Base-by-base conservation (phyloP, 306 rosid genomes). In the Gillenia trifoliata region DNA sequence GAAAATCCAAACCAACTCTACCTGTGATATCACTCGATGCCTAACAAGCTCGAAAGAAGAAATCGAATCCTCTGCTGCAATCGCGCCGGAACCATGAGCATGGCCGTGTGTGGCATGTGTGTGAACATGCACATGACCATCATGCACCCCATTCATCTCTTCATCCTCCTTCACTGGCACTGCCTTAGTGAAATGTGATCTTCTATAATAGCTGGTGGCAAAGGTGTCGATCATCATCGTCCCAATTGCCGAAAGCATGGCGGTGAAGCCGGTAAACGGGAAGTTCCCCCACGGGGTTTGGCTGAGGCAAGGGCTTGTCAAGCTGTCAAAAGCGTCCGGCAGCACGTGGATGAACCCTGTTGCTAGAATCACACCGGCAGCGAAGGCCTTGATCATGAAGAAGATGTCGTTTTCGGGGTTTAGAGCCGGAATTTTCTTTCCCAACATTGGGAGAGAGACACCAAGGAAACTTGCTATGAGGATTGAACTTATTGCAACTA, bases 91-190 rank as follows among this genome's bases (percentile, higher is more conserved):
- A 59, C 97, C 99, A 73, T 94, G 96, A 66, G 98, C 86, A 75
- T 92, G 99, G 15, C 99, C 99, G 59, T 94, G 99, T 1, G 99
- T 86, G 62, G 96, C 91, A 77, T 94, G 99, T 2, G 96, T 92
- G 77, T 90, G 99, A 23, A 92, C 96, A 83, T 94, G 99, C 11
- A 94, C 82, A 68, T 92, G 99, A 75, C 88, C 93, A 31, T 73
- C 84, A 74, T 86, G 99, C 29, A 41, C 78, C 20, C 57, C 68
- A 33, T n/a, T 29, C 69, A 56, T 68, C 33, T 47, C 74, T 10
- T 45, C 76, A 62, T 83, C 87, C 20, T 72, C 85, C 22, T 68
- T 49, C 81, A 84, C 45, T 0, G 89, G 86, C 68, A 26, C 68
- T 29, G 80, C 71, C 55, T 77, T 80, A 9, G 47, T 64, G 71